phyloP scores from a whole-genome alignment of 306 rosid species.

The Mimosa bimucronata region DNA sequence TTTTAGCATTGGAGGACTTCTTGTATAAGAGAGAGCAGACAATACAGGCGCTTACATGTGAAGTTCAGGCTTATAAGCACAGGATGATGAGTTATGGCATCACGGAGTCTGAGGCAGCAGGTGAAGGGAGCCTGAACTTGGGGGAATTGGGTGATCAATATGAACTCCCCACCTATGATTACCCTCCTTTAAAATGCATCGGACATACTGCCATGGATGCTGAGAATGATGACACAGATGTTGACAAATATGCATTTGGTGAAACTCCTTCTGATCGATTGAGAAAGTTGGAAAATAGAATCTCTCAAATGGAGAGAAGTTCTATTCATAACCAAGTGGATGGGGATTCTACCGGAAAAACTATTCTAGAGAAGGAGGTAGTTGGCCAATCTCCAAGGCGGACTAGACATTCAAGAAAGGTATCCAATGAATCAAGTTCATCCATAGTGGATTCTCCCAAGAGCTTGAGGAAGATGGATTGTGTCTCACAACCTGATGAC shows the following conservation, averaged over 20 bases:
- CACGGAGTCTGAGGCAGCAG: constrained; percentile 60
- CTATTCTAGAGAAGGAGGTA: constrained; percentile 71
- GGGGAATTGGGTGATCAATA: constrained; percentile 49
- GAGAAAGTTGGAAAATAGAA: constrained; percentile 75
- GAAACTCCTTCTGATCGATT: constrained; percentile 81
- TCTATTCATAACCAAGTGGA: constrained; percentile 69
- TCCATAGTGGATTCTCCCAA: constrained; percentile 59
- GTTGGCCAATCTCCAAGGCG: constrained; percentile 79
- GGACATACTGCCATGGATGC: constrained; percentile 47
- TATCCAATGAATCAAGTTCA: constrained; percentile 66
- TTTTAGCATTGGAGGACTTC: constrained; percentile 75
- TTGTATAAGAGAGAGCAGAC: constrained; percentile 79
- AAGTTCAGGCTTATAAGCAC: constrained; percentile 88
- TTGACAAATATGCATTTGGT: constrained; percentile 85
- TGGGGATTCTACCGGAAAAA: constrained; percentile 55
- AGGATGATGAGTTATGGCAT: constrained; percentile 91
- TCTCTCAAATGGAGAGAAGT: constrained; percentile 75
- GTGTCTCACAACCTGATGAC: constrained; percentile 57
- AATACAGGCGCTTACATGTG: constrained; percentile 78
- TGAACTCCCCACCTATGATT: constrained; percentile 69
- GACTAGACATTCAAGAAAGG: constrained; percentile 40
- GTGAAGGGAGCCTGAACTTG: constrained; percentile 6
- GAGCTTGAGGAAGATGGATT: constrained; percentile 68
- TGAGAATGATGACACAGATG: constrained; percentile 60
- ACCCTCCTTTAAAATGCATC: constrained; percentile 85